Evolutionary conservation across 192 early-diverging fungal species (phyloP), one percentile per base, ranked within the genome.

Genomic region (Phycomyces blakesleeanus): DNA sequence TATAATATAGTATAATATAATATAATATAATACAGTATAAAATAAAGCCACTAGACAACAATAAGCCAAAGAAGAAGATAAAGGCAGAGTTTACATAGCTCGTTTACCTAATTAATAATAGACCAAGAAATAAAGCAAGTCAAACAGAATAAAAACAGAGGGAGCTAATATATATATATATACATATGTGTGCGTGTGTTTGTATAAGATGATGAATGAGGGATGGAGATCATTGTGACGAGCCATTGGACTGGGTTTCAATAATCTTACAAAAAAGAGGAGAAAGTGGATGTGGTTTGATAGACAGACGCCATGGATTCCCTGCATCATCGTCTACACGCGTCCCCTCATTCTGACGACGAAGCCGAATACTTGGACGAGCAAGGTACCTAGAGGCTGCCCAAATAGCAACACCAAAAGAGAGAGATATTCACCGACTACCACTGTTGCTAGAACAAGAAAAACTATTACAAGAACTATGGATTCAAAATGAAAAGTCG

Each of bases 401-500:
- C 11, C n/a, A 22, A 22, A 11, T 26, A 38, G 39, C 2, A 24
- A 9, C 16, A 24, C 29, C 29, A 25, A 14, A 15, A 9, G 11
- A 9, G 1, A 0, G 0, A 22, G 9, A 8, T 59, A 14, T 14
- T 42, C 7, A 22, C 10, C 15, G 41, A 0, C 10, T 11, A 14
- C 12, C 7, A 1, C 5, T 37, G 27, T 1, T 2, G 16, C 8
- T 51, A 61, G 59, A 61, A 49, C 59, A 61, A 51, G 59, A 61
- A 29, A 42, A 49, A 12, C 29, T 61, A 7, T 27, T 61, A 10
- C 34, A 27, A 18, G 59, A 61, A 37, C 20, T 61, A 25, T 49
- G 59, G 11, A 26, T 16, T 2, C 44, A 61, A 49, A 61, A 61
- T 61, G 59, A 61, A 8, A 61, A 61, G 59, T 61, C 59, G 15